These are phyloP conservation scores for Wickerhamomyces rabaulensis DNA, from an alignment of 805 yeast genomes.

Conservation along the genomic window DNA sequence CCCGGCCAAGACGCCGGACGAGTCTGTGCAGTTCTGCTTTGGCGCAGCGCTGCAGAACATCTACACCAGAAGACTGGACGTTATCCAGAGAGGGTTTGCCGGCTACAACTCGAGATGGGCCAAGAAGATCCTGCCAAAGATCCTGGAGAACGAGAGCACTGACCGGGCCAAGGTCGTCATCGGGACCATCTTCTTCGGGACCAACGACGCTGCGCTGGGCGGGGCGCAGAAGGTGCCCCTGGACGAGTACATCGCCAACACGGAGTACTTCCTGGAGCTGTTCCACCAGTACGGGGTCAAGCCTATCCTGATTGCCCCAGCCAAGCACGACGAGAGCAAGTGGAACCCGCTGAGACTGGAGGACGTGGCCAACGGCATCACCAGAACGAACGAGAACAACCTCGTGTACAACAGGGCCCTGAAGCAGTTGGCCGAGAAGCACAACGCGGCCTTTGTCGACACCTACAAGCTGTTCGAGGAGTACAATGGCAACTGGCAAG, in stretches of 20 bases:
- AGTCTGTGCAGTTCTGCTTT: slow-evolving; percentile 35
- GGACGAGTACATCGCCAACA: slow-evolving; percentile 44
- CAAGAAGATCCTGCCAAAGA: slow-evolving; percentile 39
- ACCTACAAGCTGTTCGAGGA: slow-evolving; percentile 41
- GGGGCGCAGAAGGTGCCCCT: slow-evolving; percentile 48
- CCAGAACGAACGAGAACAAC: slow-evolving; percentile 42
- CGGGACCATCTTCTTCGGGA: slow-evolving; percentile 68
- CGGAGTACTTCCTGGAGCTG: slow-evolving; percentile 34
- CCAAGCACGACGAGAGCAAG: slow-evolving; percentile 40
- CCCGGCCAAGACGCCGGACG: slow-evolving; percentile 16
- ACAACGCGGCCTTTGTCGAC: slow-evolving; percentile 55
- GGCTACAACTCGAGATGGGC: slow-evolving; percentile 75
- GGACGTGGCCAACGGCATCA: slow-evolving; percentile 34
- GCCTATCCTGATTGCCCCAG: slow-evolving; percentile 61
- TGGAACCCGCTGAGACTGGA: slow-evolving; percentile 32
- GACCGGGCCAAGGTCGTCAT: slow-evolving; percentile 30
- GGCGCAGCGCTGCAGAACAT: slow-evolving; percentile 44
- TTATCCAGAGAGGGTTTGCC: slow-evolving; percentile 67
- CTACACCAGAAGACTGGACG: slow-evolving; percentile 61
- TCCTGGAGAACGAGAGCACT: slow-evolving; percentile 45
- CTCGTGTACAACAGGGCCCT: slow-evolving; percentile 48
- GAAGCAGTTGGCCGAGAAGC: slow-evolving; percentile 36
- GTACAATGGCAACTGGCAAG: slow-evolving; percentile 33
- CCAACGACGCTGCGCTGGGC: slow-evolving; percentile 61
- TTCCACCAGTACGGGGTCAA: slow-evolving; percentile 39